Percentiles rank a stretch among this genome's conserved stretches.
Evolutionary conservation across 2,329 filamentous ascomycete genomes (phyloP).

Genomic region (Curvularia spicifera): DNA sequence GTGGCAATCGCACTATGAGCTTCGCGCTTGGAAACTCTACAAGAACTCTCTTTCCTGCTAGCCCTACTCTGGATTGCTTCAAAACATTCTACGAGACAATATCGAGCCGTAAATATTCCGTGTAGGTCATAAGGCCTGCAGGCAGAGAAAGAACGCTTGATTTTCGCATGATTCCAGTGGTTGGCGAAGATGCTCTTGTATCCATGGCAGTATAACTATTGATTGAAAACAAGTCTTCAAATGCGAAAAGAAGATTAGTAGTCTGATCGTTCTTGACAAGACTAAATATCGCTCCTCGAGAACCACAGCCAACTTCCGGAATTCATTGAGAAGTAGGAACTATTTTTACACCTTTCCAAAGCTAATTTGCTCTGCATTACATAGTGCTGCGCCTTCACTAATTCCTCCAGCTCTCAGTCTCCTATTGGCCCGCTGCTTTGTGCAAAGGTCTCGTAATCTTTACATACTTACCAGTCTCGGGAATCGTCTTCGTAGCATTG

Average conservation of each 20-base stretch:
- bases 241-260: neutral
- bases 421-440: neutral
- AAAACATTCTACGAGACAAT: too few relatives aligned
- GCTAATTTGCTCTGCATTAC: constrained; percentile 11
- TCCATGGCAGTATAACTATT: neutral
- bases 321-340: neutral
- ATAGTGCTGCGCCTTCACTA: constrained; percentile 15
- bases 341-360: neutral
- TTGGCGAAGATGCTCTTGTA: neutral
- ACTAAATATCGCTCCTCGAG: neutral
- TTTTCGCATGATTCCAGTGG: neutral
- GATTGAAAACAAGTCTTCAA: neutral
- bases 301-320: constrained; percentile 7
- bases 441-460: constrained; percentile 22
- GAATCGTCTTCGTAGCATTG: constrained; percentile 12
- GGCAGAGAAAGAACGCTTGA: too few relatives aligned
- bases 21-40: too few relatives aligned
- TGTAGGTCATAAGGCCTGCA: too few relatives aligned
- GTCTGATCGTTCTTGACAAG: neutral
- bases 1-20: too few relatives aligned
- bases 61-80: too few relatives aligned
- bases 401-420: neutral
- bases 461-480: constrained; percentile 29
- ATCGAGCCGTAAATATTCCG: too few relatives aligned
- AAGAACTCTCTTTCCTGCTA: too few relatives aligned